These are phyloP conservation scores for Candida sonorensis DNA, from an alignment of 805 yeast genomes.

Conservation along the genomic window DNA sequence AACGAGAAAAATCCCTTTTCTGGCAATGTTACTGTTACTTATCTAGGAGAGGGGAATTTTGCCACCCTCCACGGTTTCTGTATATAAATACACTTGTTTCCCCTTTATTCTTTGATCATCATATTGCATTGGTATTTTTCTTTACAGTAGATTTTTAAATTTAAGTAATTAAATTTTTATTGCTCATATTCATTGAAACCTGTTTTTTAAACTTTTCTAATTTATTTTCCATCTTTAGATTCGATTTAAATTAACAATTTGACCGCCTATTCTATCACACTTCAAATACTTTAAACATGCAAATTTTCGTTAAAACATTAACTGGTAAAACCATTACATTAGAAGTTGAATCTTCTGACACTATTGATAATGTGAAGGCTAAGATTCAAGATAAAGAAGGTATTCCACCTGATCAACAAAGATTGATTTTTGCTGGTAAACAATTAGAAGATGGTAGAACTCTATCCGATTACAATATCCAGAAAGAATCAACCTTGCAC, in stretches of 20 bases:
- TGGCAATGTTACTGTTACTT: too few relatives aligned
- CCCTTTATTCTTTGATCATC: too few relatives aligned
- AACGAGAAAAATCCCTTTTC: too few relatives aligned
- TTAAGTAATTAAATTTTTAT: too few relatives aligned
- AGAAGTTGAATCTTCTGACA: constrained; percentile 56
- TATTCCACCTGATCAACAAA: constrained; percentile 36
- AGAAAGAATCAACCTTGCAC: constrained; percentile 34
- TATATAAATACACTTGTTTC: too few relatives aligned
- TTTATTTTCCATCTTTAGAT: too few relatives aligned
- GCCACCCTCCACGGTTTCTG: too few relatives aligned
- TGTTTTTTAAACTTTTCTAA: too few relatives aligned
- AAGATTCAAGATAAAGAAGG: constrained; percentile 39
- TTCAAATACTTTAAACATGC: constrained; percentile 40
- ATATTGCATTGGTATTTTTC: too few relatives aligned
- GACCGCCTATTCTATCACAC: not conserved
- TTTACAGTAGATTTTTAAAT: too few relatives aligned
- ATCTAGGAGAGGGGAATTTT: too few relatives aligned
- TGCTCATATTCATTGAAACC: too few relatives aligned
- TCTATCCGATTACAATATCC: constrained; percentile 68
- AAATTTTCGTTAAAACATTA: constrained; percentile 83
- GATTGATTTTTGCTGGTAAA: constrained; percentile 38
- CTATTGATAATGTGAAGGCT: constrained; percentile 37
- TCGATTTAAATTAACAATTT: not conserved
- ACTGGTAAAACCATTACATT: constrained; percentile 86
- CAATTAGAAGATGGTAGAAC: constrained; percentile 71